Conservation (phyloP, 1,139 yeast genomes). For the Arxiozyma bovina region DNA sequence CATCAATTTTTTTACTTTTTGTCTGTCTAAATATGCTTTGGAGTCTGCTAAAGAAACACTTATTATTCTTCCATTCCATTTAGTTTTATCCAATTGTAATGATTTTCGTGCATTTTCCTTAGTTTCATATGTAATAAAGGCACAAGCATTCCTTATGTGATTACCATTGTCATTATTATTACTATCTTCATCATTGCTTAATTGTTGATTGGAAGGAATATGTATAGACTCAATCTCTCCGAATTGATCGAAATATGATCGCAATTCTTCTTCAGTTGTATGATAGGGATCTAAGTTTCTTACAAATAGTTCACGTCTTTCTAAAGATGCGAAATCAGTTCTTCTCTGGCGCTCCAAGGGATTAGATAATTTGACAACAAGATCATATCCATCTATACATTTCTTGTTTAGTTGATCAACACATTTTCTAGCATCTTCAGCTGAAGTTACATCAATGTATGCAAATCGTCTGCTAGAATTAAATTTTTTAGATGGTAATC, state of each 20-base stretch:
- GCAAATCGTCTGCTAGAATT: slow-evolving; percentile 62
- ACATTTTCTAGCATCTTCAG: slow-evolving; percentile 44
- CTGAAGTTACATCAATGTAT: slow-evolving; percentile 50
- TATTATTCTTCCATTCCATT: slow-evolving; percentile 38
- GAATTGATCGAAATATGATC: slow-evolving; percentile 33
- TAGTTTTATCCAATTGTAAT: slow-evolving; percentile 32
- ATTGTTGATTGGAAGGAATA: slow-evolving; percentile 35
- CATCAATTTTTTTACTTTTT: slow-evolving; percentile 26
- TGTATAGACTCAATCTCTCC: slow-evolving; percentile 45
- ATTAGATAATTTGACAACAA: slow-evolving; percentile 52
- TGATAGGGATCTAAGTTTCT: slow-evolving; percentile 42
- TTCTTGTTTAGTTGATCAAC: slow-evolving; percentile 38
- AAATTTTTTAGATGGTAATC: slow-evolving; percentile 59
- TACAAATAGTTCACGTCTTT: slow-evolving; percentile 47
- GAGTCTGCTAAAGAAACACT: slow-evolving; percentile 38
- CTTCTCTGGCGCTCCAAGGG: slow-evolving; percentile 38
- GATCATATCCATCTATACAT: slow-evolving; percentile 26
- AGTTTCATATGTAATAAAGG: slow-evolving; percentile 41
- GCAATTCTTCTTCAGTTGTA: slow-evolving; percentile 28
- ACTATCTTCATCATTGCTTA: slow-evolving; percentile 5
- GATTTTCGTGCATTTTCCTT: slow-evolving; percentile 35
- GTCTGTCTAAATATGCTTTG: slow-evolving; percentile 31
- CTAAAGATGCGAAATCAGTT: slow-evolving; percentile 38
- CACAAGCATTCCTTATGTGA: slow-evolving; percentile 41
- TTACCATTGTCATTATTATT: background rate